Evolutionary conservation across 2,329 filamentous ascomycete genomes (phyloP), one percentile per base, ranked within the genome.

Genomic region (Blastomyces parvus): DNA sequence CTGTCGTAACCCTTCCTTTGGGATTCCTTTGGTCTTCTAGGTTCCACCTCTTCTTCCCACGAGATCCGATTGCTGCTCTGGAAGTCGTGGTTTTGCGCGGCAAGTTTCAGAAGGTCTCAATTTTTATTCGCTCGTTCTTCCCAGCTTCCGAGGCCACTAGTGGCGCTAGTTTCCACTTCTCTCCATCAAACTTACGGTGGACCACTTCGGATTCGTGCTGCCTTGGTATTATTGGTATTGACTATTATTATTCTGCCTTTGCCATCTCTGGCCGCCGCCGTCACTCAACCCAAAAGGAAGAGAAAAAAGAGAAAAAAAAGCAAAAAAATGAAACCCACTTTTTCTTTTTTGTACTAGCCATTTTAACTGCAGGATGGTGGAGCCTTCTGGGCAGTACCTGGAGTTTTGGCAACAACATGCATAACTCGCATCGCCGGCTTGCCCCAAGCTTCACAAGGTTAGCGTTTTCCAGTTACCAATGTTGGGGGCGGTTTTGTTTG

Each of bases 21-120:
- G 17, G 14, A 30, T 59, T 59, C 57, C 57, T 46, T 38, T 58
- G 9, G 9, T 36, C 30, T 59, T 59, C 57, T 59, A 48, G 57
- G 25, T 46, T 25, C 22, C n/a, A 30, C 6, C 7, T 44, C 44
- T 42, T 22, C n/a, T 44, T 58, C 17, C 56, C 56, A 42, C 22
- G 22, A 40, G 33, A 40, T 58, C 56, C 56, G 56, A 22, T 3
- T 40, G 46, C 22, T 50, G 56, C 36, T 38, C 22, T 38, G 9
- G 36, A 38, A 38, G 36, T 38, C 36, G 36, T 38, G 36, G 36
- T 11, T 38, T 38, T 38, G 8, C 33, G 9, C 1, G 9, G 36
- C 3, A 38, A 38, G 36, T 38, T 38, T 38, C 36, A 38, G 13
- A 38, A 38, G 1, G 36, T 58, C 25, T 58, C 36, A 58, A 58